A percentile compares a stretch with the other conserved stretches of the same genome.
Conservation (phyloP, 176 grass and related monocot species). For the Poa pratensis region DNA sequence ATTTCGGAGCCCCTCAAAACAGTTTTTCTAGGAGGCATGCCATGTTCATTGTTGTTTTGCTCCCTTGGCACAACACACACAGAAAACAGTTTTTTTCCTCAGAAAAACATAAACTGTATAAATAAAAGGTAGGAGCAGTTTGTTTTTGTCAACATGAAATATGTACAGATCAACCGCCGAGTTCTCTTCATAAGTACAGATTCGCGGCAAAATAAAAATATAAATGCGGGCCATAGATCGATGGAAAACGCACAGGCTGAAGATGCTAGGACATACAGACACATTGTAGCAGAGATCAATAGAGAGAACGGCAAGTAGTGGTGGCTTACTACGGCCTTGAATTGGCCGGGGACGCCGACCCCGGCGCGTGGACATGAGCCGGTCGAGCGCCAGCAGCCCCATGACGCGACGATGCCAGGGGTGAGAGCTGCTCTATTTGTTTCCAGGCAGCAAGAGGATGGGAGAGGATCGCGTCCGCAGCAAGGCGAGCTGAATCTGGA, state of each 20-base stretch:
- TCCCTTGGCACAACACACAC: not conserved
- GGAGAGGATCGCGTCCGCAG: too few species aligned
- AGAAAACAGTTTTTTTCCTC: too few species aligned
- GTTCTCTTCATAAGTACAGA: not conserved
- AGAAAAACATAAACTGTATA: not conserved
- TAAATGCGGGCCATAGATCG: too few species aligned
- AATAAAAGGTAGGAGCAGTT: too few species aligned
- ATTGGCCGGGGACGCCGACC: not conserved
- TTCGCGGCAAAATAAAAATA: too few species aligned
- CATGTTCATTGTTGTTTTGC: not conserved
- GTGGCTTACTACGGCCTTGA: conserved; percentile 1
- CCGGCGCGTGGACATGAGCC: too few species aligned
- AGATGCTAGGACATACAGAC: too few species aligned
- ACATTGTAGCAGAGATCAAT: too few species aligned
- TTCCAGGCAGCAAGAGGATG: not conserved
- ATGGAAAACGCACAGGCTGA: too few species aligned
- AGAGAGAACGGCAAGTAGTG: too few species aligned
- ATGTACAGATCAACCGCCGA: not conserved
- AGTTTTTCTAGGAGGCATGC: too few species aligned
- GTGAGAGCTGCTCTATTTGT: not conserved
- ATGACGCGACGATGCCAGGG: not conserved
- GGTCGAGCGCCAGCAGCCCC: not conserved
- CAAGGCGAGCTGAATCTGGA: too few species aligned
- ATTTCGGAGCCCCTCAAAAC: not conserved
- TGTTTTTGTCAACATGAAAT: not conserved